Percentiles rank a stretch among this genome's conserved stretches.
Conservation (phyloP, 345 rosid genomes). For the Camelina neglecta region DNA sequence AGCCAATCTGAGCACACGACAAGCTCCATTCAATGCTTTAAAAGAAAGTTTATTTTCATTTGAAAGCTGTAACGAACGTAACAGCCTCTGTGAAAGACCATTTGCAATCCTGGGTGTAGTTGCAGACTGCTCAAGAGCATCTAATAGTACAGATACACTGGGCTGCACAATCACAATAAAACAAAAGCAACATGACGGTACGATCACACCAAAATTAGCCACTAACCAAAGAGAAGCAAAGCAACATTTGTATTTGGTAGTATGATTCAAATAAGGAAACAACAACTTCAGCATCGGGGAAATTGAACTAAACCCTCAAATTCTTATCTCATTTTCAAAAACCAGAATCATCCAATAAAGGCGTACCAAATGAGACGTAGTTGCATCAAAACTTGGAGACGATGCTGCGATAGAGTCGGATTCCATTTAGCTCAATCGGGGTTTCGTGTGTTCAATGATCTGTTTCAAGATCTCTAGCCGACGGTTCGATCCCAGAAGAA, state of each 20-base stretch:
- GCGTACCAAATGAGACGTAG: slow-evolving; percentile 40
- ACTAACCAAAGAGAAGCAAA: slow-evolving; percentile 1
- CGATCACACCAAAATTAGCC: background rate
- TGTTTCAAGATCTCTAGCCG: slow-evolving; percentile 35
- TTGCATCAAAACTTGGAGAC: slow-evolving; percentile 27
- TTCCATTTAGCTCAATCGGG: slow-evolving; percentile 32
- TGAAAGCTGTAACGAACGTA: slow-evolving; percentile 67
- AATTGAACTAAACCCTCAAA: slow-evolving; percentile 33
- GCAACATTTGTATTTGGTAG: background rate
- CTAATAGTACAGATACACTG: slow-evolving; percentile 73
- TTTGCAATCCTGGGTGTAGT: slow-evolving; percentile 67
- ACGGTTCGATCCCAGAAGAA: slow-evolving; percentile 28
- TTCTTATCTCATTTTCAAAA: slow-evolving; percentile 3
- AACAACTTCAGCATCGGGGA: slow-evolving; percentile 8
- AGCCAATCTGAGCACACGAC: slow-evolving; percentile 79
- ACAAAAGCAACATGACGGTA: too few species aligned
- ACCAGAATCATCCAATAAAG: background rate
- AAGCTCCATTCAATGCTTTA: slow-evolving; percentile 68
- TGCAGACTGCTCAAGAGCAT: slow-evolving; percentile 86
- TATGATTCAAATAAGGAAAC: background rate
- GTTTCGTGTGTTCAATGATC: slow-evolving; percentile 26
- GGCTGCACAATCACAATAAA: slow-evolving; percentile 61
- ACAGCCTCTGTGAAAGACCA: slow-evolving; percentile 71
- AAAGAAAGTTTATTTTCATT: slow-evolving; percentile 70
- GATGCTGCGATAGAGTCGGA: slow-evolving; percentile 22